Conservation (phyloP, 768 basidiomycete genomes). For the Suillus hirtellus region DNA sequence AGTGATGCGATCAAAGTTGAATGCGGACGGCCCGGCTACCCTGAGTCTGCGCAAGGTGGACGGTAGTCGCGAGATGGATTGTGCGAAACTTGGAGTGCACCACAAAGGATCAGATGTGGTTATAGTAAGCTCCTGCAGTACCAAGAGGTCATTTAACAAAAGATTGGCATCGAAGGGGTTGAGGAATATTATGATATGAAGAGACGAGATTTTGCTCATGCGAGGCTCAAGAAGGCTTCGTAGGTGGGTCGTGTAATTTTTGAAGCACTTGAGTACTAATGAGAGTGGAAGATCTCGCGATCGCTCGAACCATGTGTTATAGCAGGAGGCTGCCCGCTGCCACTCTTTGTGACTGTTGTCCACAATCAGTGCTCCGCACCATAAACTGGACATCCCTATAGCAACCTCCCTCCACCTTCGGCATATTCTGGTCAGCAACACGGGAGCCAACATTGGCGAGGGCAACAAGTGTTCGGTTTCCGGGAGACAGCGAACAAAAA, state of each 20-base stretch:
- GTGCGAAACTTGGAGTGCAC: not conserved
- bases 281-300: not conserved
- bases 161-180: not conserved
- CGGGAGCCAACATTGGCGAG: not conserved
- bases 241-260: not conserved
- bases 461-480: slow-evolving; percentile 4
- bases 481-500: not conserved
- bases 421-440: not conserved
- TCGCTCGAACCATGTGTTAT: not conserved
- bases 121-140: not conserved
- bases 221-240: not conserved
- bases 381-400: not conserved
- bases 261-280: slow-evolving; percentile 1
- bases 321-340: not conserved
- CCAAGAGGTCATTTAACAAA: not conserved
- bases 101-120: not conserved
- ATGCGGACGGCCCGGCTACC: not conserved
- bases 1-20: not conserved
- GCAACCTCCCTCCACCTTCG: slow-evolving; percentile 4
- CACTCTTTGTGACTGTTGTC: not conserved
- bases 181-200: slow-evolving; percentile 2
- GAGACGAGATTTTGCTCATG: not conserved
- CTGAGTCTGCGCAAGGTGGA: not conserved
- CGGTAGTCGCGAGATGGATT: not conserved
- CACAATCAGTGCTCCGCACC: not conserved